Conservation (phyloP, 257 asterid genomes). For the Scutellaria baicalensis region DNA sequence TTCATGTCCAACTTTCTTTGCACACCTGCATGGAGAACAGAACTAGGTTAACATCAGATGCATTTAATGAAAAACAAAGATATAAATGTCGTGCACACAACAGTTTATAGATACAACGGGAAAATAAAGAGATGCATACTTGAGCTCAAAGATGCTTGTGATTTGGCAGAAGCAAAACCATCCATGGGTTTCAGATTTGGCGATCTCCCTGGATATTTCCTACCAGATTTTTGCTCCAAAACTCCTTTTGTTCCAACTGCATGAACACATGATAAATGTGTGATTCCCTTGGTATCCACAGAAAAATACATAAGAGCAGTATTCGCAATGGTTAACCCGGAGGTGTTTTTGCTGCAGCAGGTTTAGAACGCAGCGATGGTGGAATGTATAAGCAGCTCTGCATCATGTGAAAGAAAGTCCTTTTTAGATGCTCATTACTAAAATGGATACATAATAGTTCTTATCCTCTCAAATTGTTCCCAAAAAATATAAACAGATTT, state of each 20-base stretch:
- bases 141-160: constrained; percentile 39
- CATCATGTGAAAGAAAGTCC: constrained; percentile 11
- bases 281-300: not conserved
- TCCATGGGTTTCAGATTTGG: constrained; percentile 43
- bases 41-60: constrained; percentile 12
- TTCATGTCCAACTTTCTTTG: constrained; percentile 82
- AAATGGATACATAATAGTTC: not conserved
- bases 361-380: constrained; percentile 50
- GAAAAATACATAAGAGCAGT: not conserved
- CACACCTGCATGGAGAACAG: constrained; percentile 39
- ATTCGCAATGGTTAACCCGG: constrained; percentile 41
- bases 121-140: constrained; percentile 37
- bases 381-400: constrained; percentile 61
- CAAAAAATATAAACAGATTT: not conserved
- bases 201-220: constrained; percentile 34
- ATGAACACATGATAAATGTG: constrained; percentile 1
- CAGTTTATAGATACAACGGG: not conserved
- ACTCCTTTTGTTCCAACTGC: constrained; percentile 36
- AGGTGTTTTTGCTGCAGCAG: constrained; percentile 47
- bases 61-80: not conserved
- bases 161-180: constrained; percentile 36
- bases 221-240: constrained; percentile 36
- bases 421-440: not conserved
- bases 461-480: not conserved
- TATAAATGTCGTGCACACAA: not conserved